A percentile compares a stretch with the other conserved stretches of the same genome.
These are phyloP conservation scores for Candida sanyaensis DNA, from an alignment of 1,139 yeast species.

Conservation along the genomic window DNA sequence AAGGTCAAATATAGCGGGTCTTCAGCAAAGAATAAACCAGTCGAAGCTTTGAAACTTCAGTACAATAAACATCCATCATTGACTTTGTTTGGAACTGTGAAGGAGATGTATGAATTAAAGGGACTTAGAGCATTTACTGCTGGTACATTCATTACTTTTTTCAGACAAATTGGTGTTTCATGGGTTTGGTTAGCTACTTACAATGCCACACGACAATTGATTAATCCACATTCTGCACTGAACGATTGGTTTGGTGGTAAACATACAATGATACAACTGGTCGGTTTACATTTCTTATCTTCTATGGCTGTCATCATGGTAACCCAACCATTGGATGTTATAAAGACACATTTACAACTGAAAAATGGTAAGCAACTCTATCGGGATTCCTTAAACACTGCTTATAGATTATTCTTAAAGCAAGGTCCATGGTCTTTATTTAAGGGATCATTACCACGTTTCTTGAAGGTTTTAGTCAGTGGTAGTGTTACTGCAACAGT, in stretches of 20 bases:
- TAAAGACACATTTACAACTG: constrained; percentile 88
- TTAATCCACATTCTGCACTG: constrained; percentile 54
- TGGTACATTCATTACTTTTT: constrained; percentile 77
- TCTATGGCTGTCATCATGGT: constrained; percentile 69
- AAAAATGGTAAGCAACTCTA: constrained; percentile 63
- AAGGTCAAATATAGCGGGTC: constrained; percentile 8
- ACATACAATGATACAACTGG: constrained; percentile 41
- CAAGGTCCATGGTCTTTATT: constrained; percentile 70
- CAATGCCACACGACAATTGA: constrained; percentile 69
- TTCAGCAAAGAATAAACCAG: constrained; percentile 18
- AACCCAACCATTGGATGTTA: constrained; percentile 90
- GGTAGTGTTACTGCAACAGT: constrained; percentile 78
- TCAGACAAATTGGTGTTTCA: constrained; percentile 78
- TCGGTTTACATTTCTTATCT: constrained; percentile 56
- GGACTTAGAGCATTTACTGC: constrained; percentile 80
- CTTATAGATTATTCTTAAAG: constrained; percentile 65
- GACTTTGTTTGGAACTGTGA: constrained; percentile 52
- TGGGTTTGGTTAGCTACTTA: constrained; percentile 84
- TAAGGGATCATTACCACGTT: constrained; percentile 80
- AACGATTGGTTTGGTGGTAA: constrained; percentile 53
- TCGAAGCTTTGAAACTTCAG: constrained; percentile 31
- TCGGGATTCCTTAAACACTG: constrained; percentile 71
- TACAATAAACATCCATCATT: constrained; percentile 58
- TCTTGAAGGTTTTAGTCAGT: constrained; percentile 73
- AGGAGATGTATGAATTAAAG: constrained; percentile 71